phyloP scores from a whole-genome alignment of 2,329 filamentous ascomycete genomes.

The Fusarium decemcellulare region DNA sequence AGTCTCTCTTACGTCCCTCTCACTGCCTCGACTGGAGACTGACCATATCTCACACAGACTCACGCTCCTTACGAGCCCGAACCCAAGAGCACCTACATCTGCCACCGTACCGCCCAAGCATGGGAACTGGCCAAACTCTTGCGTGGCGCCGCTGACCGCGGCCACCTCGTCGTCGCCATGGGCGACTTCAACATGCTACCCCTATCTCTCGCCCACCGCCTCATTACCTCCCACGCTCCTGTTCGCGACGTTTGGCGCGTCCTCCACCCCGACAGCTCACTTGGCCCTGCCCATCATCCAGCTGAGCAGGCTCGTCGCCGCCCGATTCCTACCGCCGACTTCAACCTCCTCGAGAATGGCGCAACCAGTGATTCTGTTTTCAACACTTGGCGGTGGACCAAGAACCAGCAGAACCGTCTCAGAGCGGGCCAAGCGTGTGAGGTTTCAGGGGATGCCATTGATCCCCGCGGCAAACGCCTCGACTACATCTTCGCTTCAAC shows the following conservation, averaged over 20 bases:
- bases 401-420: conserved; percentile 77
- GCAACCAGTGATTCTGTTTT: conserved; percentile 87
- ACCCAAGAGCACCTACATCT: conserved; percentile 86
- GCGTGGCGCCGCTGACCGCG: conserved; percentile 82
- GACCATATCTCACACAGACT: conserved; percentile 54
- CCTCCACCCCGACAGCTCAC: conserved; percentile 85
- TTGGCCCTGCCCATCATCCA: conserved; percentile 79
- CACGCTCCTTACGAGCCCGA: conserved; percentile 91
- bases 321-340: conserved; percentile 81
- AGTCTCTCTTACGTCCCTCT: neutral
- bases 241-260: conserved; percentile 89
- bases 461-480: conserved; percentile 85
- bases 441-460: conserved; percentile 75
- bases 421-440: conserved; percentile 68
- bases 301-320: conserved; percentile 76
- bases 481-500: conserved; percentile 93
- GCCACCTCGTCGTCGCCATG: conserved; percentile 86
- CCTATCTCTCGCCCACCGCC: conserved; percentile 83
- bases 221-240: conserved; percentile 84
- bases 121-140: conserved; percentile 96
- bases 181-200: conserved; percentile 99
- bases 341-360: conserved; percentile 86
- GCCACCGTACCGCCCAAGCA: conserved; percentile 91
- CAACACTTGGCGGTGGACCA: conserved; percentile 95
- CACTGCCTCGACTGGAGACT: neutral